Evolutionary conservation across 176 grass and related monocot species (phyloP).

Genomic region (Zoysia pacifica): DNA sequence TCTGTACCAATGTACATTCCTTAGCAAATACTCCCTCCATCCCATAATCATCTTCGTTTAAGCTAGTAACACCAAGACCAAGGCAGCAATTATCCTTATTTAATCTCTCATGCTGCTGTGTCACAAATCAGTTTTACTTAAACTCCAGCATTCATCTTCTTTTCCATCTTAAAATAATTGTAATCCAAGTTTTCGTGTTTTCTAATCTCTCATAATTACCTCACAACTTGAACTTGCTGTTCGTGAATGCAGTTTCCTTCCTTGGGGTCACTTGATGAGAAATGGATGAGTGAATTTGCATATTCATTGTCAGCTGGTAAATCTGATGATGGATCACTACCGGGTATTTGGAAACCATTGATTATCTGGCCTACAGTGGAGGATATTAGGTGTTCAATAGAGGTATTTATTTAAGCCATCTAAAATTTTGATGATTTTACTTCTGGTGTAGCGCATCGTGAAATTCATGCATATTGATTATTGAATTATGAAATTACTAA

Average conservation of each 20-base stretch:
- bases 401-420: constrained; percentile 57
- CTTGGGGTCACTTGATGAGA: constrained; percentile 93
- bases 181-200: neutral
- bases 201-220: constrained; percentile 7
- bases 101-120: too few relatives aligned
- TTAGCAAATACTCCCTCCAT: neutral
- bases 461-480: constrained; percentile 3
- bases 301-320: constrained; percentile 75
- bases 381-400: constrained; percentile 91
- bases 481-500: neutral
- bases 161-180: neutral
- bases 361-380: constrained; percentile 92
- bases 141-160: neutral
- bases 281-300: constrained; percentile 85
- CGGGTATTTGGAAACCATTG: constrained; percentile 75
- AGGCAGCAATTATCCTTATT: too few relatives aligned
- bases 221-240: neutral
- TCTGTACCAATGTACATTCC: neutral
- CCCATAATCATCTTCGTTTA: too few relatives aligned
- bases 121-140: neutral
- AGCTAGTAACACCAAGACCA: too few relatives aligned
- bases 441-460: neutral
- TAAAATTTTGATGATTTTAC: constrained; percentile 10
- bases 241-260: constrained; percentile 75
- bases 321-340: constrained; percentile 61